These are phyloP conservation scores for Acacia concinna DNA, from an alignment of 331 rosid genomes.

Conservation along the genomic window DNA sequence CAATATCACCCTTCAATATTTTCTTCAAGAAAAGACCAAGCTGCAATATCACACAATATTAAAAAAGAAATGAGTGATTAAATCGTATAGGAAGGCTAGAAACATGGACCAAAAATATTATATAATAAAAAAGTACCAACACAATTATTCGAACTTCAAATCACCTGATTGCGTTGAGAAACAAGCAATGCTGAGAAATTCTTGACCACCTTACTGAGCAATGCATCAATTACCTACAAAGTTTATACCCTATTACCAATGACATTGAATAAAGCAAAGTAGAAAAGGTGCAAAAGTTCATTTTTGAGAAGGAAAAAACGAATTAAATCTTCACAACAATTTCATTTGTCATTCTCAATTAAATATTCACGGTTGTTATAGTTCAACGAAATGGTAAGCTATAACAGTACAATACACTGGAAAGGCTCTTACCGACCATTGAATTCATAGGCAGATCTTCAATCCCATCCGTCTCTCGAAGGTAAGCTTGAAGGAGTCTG, in stretches of 20 bases:
- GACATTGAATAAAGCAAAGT: slow-evolving; percentile 23
- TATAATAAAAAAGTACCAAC: slow-evolving; percentile 8
- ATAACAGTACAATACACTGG: slow-evolving; percentile 20
- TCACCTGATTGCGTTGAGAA: slow-evolving; percentile 95
- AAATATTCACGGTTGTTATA: slow-evolving; percentile 5
- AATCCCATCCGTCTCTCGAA: slow-evolving; percentile 63
- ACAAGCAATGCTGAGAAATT: slow-evolving; percentile 87
- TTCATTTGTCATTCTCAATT: not conserved
- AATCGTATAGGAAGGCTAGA: not conserved
- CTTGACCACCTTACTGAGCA: slow-evolving; percentile 84
- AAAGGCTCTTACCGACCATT: slow-evolving; percentile 95
- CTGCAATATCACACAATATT: slow-evolving; percentile 36
- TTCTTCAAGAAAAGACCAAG: slow-evolving; percentile 89
- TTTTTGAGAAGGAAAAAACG: not conserved
- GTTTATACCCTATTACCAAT: slow-evolving; percentile 31
- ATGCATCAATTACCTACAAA: slow-evolving; percentile 76
- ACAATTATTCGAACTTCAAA: slow-evolving; percentile 1
- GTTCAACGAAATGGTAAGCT: slow-evolving; percentile 11
- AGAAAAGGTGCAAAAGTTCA: not conserved
- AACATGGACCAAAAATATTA: not conserved
- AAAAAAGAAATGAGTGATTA: not conserved
- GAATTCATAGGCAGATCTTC: slow-evolving; percentile 87
- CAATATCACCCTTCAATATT: slow-evolving; percentile 66
- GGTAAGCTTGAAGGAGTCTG: slow-evolving; percentile 84
- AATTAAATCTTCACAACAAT: not conserved